Conservation (phyloP, 176 grass and related monocot genomes). For the Bromus sterilis region DNA sequence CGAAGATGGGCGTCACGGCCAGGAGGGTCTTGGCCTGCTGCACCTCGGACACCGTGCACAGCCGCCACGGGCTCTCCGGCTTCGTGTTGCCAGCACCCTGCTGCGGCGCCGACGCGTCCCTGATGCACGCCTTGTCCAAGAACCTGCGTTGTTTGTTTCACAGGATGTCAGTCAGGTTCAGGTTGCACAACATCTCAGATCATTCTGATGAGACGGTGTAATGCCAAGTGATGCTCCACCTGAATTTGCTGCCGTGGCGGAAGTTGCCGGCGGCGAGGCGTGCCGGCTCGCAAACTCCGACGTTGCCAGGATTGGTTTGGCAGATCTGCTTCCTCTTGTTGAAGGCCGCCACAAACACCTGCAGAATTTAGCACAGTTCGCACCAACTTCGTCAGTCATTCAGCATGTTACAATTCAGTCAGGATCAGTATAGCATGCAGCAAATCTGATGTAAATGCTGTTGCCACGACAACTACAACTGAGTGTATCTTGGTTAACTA, state of each 20-base stretch:
- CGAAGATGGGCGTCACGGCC: slow-evolving; percentile 88
- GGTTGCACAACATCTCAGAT: neutral
- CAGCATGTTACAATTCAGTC: neutral
- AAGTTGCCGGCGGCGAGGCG: slow-evolving; percentile 15
- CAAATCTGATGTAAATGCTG: neutral
- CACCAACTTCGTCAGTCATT: neutral
- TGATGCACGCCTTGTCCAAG: slow-evolving; percentile 84
- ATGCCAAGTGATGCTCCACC: slow-evolving; percentile 37
- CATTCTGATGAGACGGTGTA: neutral
- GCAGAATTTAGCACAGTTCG: slow-evolving; percentile 20
- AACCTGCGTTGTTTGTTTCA: slow-evolving; percentile 27
- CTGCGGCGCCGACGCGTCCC: slow-evolving; percentile 22
- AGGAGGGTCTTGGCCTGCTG: slow-evolving; percentile 80
- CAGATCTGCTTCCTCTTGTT: slow-evolving; percentile 79
- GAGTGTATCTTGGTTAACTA: neutral
- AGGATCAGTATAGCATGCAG: neutral
- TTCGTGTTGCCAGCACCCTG: slow-evolving; percentile 22
- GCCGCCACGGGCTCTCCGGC: slow-evolving; percentile 65
- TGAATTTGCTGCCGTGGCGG: slow-evolving; percentile 61
- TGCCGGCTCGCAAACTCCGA: slow-evolving; percentile 12
- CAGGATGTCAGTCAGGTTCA: neutral
- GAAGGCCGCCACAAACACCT: slow-evolving; percentile 91
- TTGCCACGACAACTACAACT: neutral
- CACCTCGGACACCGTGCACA: slow-evolving; percentile 63
- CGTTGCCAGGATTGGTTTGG: slow-evolving; percentile 31